Evolutionary conservation across 2,329 filamentous ascomycete genomes (phyloP), one percentile per base, ranked within the genome.

Genomic region (Penicillium sp.): DNA sequence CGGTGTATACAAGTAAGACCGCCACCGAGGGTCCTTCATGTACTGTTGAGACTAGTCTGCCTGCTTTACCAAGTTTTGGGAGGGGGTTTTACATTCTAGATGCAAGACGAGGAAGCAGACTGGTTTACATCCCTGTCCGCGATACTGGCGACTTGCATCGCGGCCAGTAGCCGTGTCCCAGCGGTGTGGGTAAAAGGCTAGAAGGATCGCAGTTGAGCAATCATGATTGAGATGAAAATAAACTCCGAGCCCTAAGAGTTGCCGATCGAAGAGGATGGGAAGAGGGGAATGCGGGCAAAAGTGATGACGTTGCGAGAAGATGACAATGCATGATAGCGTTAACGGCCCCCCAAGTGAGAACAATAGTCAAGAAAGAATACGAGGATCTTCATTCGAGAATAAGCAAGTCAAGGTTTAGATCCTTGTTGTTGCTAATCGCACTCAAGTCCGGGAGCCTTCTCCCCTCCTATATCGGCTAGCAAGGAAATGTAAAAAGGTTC

Each of bases 271-370:
- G 33, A 26, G 47, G 9, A 39, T 11, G 29, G 48, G 26, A 29
- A 29, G 27, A 29, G 27, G 27, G 26, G 26, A 37, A 39, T 22
- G 29, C 29, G 48, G 48, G 16, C 35, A 33, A 26, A 21, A 54
- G 52, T 54, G 43, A 42, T 54, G 52, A 55, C 31, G 54, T 55
- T 50, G 48, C n/a, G 19, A 45, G 37, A 39, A 29, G 19, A 33
- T 48, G 46, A 31, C 16, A 29, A 48, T 35, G 46, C 19, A 13
- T 29, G 27, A 29, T 29, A 29, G 27, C 27, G 29, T 37, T 21
- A 49, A 37, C 16, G 46, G 46, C 43, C 43, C 43, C 22, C 19
- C 19, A 22, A 21, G 16, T 27, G 14, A 21, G 16, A 9, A 37
- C 19, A 42, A 6, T 5, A 47, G 27, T 11, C 16, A 21, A 10